These are phyloP conservation scores for Sphagnum contortum DNA, from an alignment of 225 moss, liverwort and hornwort species.

Conservation along the genomic window DNA sequence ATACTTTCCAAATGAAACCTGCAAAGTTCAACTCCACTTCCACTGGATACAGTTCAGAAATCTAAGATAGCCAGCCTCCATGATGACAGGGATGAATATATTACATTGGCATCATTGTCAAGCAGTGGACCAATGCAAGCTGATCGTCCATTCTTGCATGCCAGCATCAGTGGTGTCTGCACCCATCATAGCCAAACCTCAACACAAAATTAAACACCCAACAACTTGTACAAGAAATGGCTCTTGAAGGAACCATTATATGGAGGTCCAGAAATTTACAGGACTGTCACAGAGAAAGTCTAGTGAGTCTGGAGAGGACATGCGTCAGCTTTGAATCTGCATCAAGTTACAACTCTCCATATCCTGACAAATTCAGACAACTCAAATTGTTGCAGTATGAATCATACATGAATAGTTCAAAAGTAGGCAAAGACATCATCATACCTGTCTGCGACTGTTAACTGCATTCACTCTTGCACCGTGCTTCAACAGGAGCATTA, in stretches of 20 bases:
- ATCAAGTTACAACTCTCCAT: not conserved
- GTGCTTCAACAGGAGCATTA: conserved; percentile 23
- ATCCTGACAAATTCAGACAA: too few relatives aligned
- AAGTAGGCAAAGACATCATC: not conserved
- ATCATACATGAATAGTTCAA: not conserved
- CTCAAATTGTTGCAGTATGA: too few relatives aligned
- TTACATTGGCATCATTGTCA: conserved; percentile 35
- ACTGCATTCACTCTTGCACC: conserved; percentile 27
- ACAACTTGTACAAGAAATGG: not conserved
- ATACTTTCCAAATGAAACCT: too few relatives aligned
- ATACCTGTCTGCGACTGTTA: conserved; percentile 30
- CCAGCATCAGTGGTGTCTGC: conserved; percentile 56
- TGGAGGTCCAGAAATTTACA: too few relatives aligned
- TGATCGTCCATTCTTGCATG: conserved; percentile 35
- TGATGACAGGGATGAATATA: not conserved
- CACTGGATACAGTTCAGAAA: too few relatives aligned
- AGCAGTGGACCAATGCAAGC: conserved; percentile 32
- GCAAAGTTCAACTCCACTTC: too few relatives aligned
- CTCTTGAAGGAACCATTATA: too few relatives aligned
- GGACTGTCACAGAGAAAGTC: too few relatives aligned
- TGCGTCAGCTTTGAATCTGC: not conserved
- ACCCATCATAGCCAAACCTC: not conserved
- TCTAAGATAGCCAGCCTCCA: too few relatives aligned
- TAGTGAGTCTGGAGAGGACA: too few relatives aligned
- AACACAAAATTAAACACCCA: not conserved